A percentile compares a stretch with the other conserved stretches of the same genome.
Conservation (phyloP, 306 rosid genomes). For the Luffa acutangula region DNA sequence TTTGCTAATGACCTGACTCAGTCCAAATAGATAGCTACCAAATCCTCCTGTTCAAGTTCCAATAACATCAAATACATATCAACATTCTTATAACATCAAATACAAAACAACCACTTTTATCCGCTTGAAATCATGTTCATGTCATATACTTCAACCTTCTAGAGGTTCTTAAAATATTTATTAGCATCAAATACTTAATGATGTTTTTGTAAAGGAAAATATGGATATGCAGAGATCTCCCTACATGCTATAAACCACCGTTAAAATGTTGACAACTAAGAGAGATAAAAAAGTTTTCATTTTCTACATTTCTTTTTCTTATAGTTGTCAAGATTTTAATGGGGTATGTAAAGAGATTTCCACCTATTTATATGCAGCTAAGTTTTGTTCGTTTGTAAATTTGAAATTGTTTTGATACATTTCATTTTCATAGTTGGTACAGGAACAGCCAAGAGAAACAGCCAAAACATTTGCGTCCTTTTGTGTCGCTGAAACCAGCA, state of each 20-base stretch:
- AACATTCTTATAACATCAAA: not conserved
- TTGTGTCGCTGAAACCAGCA: not conserved
- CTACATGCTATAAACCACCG: too few species aligned
- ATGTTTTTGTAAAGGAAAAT: too few species aligned
- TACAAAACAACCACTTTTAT: not conserved
- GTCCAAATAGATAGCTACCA: slow-evolving; percentile 7
- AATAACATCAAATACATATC: not conserved
- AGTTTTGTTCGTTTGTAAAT: not conserved
- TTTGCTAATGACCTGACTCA: not conserved
- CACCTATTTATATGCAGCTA: too few species aligned
- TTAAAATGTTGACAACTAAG: too few species aligned
- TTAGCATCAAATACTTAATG: not conserved
- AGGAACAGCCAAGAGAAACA: not conserved
- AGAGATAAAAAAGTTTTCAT: too few species aligned
- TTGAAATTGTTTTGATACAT: not conserved
- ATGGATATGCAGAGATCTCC: too few species aligned
- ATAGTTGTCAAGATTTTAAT: too few species aligned
- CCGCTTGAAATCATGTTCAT: not conserved
- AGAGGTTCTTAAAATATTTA: not conserved
- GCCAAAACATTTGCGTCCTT: not conserved
- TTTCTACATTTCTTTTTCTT: too few species aligned
- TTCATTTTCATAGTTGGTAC: not conserved
- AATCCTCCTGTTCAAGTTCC: slow-evolving; percentile 5
- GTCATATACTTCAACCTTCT: not conserved
- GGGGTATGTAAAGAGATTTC: too few species aligned